These are phyloP conservation scores for Phalaenopsis equestris DNA, from an alignment of 106 monocot species.

Conservation along the genomic window DNA sequence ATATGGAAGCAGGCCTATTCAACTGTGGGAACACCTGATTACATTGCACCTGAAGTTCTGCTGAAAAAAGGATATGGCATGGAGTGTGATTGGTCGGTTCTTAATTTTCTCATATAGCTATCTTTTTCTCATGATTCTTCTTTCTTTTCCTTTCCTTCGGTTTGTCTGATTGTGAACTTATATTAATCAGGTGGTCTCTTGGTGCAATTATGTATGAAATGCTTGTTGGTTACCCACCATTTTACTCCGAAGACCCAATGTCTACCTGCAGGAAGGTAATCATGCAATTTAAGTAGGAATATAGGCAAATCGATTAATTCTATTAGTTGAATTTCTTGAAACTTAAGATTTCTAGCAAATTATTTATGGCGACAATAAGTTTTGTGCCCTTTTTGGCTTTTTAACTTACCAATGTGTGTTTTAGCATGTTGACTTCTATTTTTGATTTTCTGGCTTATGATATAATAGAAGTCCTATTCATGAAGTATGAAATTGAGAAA, in stretches of 20 bases:
- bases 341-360: neutral
- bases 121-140: neutral
- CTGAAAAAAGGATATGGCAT: conserved; percentile 24
- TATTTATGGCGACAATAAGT: neutral
- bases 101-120: neutral
- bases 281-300: neutral
- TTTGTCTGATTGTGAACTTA: neutral
- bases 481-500: neutral
- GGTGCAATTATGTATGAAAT: conserved; percentile 23
- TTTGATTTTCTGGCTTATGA: neutral
- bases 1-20: conserved; percentile 14
- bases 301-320: neutral
- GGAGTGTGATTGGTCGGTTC: conserved; percentile 22
- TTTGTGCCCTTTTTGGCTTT: neutral
- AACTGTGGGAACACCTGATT: conserved; percentile 23
- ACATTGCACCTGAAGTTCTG: conserved; percentile 28
- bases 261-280: conserved; percentile 14
- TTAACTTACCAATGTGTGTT: neutral
- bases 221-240: conserved; percentile 24
- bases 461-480: neutral
- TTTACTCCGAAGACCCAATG: conserved; percentile 20
- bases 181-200: conserved; percentile 16
- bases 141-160: neutral
- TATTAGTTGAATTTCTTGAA: neutral
- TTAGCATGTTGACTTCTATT: neutral